Base-by-base conservation (phyloP, 768 basidiomycete species). In the Pleurotus citrinopileatus region DNA sequence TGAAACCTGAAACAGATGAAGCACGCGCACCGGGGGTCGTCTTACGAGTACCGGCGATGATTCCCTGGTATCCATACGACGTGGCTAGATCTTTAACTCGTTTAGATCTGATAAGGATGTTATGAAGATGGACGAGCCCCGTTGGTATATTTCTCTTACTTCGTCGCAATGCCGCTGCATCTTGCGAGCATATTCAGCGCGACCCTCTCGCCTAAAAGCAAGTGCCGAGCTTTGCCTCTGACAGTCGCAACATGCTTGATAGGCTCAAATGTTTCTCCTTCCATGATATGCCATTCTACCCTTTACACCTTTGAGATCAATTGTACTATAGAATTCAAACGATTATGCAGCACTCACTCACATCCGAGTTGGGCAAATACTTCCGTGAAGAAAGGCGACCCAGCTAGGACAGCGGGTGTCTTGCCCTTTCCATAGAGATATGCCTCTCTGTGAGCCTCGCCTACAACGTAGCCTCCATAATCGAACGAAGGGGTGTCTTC, bases 401-500 rank as follows among this genome's bases (percentile, higher is more conserved):
- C 97, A 9, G 97, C 97, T 6, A 99, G 80, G 23, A 98, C 87
- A 20, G 83, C 83, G 15, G 79, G 60, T 53, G 83, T 78, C 48
- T 84, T 82, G 55, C 92, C 93, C 73, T 99, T 98, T 45, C 94
- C 96, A 61, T 93, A 79, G 15, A 98, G 80, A 65, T 86, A 88
- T 5, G 97, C 97, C 66, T 90, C 86, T 37, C 93, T 84, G 32
- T 81, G 73, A 5, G 81, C 87, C 65, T 98, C 95, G 12, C 96
- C 96, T 7, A 99, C 96, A 44, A 98, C 93, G 64, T 89, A 96
- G 2, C 96, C 96, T 34, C 90, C 95, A 59, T 93, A 97, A 70
- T 99, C 96, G 61, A 98, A 97, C 1, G 92, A 94, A 1, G 96
- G 96, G 0, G 88, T 90, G 65, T 98, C 96, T 71, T 99, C 96